Base-by-base conservation (phyloP, 768 basidiomycete species). In the Russula griseocarnosa region DNA sequence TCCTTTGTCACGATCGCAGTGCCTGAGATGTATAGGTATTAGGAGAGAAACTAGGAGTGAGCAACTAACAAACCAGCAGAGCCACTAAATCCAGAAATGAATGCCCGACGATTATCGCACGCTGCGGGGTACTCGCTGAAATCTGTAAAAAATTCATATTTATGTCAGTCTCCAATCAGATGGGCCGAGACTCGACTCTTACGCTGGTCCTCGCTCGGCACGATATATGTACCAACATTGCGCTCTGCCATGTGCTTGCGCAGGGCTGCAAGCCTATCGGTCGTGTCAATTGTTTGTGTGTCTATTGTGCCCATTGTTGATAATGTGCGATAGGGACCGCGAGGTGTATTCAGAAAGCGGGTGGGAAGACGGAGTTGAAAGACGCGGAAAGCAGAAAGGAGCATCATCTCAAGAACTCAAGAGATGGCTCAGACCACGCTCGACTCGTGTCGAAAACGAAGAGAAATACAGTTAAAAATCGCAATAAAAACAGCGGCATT, bases 131-230 rank as follows among this genome's bases (percentile, higher is more conserved):
- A 96, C 74, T 96, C 94, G 75, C 92, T 94, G 8, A 82, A 86
- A 74, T 95, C 93, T 94, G 47, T 1, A 65, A n/a, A 58, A 24
- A 42, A 52, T 60, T 50, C 53, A 3, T 40, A 49, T 60, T 53
- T 52, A 59, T 52, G 46, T 16, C 13, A n/a, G 51, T 18, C 42
- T 42, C 47, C 22, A 62, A 65, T 55, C 36, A 24, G 30, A 50
- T 55, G 47, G 34, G 13, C 20, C 34, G 53, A 34, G 11, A 54
- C 52, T 82, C 86, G 11, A 54, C 52, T 82, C 86, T 72, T 75
- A 90, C 94, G 96, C 71, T 92, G 90, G 76, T 98, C 96, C 75
- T 94, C 95, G 66, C 90, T 93, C 5, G 92, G 91, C 50, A 98
- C 84, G 1, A 98, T 83, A 69, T 89, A 84, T 0, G 88, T 90